Conservation (phyloP, 148 eudicot species). For the Rhododendron ovatum region DNA sequence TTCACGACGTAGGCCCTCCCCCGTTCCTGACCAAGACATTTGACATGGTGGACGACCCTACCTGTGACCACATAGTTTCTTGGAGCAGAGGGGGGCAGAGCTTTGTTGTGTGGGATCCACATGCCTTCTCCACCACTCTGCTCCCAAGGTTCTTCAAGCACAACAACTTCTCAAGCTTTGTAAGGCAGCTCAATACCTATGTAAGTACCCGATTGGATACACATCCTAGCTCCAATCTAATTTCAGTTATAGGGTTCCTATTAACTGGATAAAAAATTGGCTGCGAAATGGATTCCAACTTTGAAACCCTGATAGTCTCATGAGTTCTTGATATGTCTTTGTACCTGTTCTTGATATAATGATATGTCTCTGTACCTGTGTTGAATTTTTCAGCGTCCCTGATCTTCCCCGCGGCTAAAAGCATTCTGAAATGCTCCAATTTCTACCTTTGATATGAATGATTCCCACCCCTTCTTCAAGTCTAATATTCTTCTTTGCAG, state of each 20-base stretch:
- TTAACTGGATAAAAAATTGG: neutral
- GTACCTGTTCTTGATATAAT: neutral
- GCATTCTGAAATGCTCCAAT: conserved; percentile 10
- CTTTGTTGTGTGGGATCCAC: conserved; percentile 89
- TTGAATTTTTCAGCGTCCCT: conserved; percentile 6
- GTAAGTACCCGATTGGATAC: conserved; percentile 40
- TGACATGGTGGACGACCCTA: conserved; percentile 82
- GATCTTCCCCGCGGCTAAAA: conserved; percentile 5
- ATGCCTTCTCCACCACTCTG: conserved; percentile 60
- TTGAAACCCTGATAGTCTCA: neutral
- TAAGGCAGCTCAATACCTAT: conserved; percentile 92
- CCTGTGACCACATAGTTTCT: conserved; percentile 49
- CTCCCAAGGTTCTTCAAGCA: conserved; percentile 87
- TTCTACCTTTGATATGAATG: neutral
- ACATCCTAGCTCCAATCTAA: neutral
- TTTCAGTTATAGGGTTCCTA: neutral
- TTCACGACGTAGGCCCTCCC: conserved; percentile 76
- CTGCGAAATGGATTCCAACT: neutral
- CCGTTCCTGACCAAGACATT: conserved; percentile 81
- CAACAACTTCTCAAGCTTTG: conserved; percentile 86
- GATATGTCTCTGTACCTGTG: neutral
- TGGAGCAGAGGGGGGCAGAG: conserved; percentile 86
- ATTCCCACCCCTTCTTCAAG: neutral
- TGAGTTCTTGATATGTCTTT: neutral
- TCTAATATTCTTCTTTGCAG: neutral